Evolutionary conservation across 768 basidiomycete species (phyloP).

Genomic region (Albatrellus ellisii): DNA sequence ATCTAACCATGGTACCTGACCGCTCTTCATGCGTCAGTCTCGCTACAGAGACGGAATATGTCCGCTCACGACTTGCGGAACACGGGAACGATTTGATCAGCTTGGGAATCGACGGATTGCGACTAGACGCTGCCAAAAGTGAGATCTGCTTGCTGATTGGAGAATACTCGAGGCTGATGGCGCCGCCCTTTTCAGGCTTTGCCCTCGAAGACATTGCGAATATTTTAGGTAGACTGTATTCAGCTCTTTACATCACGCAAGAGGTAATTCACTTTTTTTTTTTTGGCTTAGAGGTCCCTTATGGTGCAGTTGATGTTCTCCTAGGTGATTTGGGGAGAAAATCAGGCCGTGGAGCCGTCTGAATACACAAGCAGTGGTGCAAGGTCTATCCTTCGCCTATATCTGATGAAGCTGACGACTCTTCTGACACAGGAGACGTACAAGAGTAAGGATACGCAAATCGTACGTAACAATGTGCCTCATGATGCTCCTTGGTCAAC

Average conservation of each 20-base stretch:
- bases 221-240: conserved; percentile 32
- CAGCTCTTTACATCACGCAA: conserved; percentile 45
- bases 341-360: conserved; percentile 39
- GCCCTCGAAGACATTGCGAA: conserved; percentile 36
- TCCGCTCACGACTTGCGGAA: conserved; percentile 36
- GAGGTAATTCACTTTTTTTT: conserved; percentile 23
- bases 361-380: conserved; percentile 41
- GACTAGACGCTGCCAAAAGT: conserved; percentile 58
- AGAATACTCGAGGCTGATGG: neutral
- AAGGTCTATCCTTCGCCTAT: neutral
- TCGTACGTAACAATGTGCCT: neutral
- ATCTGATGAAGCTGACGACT: neutral
- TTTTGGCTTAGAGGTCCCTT: too few relatives aligned
- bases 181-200: conserved; percentile 31
- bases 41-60: conserved; percentile 48
- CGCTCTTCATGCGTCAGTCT: conserved; percentile 24
- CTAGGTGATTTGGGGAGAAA: conserved; percentile 27
- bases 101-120: conserved; percentile 47
- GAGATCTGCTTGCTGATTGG: conserved; percentile 6
- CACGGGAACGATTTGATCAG: conserved; percentile 50
- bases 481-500: neutral
- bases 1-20: neutral
- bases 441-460: conserved; percentile 34
- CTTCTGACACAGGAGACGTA: conserved; percentile 33
- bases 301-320: too few relatives aligned